A percentile compares a stretch with the other conserved stretches of the same genome.
Evolutionary conservation across 345 rosid genomes (phyloP).

Genomic region (Erucastrum elatum): DNA sequence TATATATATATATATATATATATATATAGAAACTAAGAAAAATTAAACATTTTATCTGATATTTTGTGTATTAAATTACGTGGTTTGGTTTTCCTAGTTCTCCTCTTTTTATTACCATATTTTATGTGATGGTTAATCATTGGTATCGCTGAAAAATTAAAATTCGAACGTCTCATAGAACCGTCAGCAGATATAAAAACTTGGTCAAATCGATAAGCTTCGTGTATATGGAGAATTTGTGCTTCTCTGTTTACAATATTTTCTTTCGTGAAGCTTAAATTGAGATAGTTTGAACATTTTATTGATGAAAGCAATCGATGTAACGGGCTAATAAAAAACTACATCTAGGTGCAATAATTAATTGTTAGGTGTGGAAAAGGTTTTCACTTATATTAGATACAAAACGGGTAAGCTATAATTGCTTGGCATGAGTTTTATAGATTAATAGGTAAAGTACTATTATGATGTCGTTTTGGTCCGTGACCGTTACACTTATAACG

Average conservation of each 20-base stretch:
- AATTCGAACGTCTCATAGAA: background rate
- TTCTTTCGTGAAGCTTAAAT: background rate
- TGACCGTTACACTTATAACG: constrained; percentile 43
- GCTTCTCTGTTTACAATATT: background rate
- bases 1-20: too few species aligned
- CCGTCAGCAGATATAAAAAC: background rate
- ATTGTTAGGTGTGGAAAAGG: constrained; percentile 1
- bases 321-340: background rate
- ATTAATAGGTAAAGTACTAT: constrained; percentile 39
- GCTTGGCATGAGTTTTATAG: constrained; percentile 28
- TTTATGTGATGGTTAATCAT: constrained; percentile 4
- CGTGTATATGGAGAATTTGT: background rate
- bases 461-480: constrained; percentile 38
- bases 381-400: background rate
- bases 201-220: background rate
- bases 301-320: background rate
- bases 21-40: background rate
- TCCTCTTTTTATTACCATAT: background rate
- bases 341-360: background rate
- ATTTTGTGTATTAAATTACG: constrained; percentile 10
- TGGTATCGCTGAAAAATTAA: background rate
- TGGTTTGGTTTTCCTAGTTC: constrained; percentile 11
- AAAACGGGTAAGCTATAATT: constrained; percentile 34
- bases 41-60: background rate
- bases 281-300: background rate